Evolutionary conservation across 2,329 filamentous ascomycete species (phyloP).

Genomic region (Cercospora sp.): DNA sequence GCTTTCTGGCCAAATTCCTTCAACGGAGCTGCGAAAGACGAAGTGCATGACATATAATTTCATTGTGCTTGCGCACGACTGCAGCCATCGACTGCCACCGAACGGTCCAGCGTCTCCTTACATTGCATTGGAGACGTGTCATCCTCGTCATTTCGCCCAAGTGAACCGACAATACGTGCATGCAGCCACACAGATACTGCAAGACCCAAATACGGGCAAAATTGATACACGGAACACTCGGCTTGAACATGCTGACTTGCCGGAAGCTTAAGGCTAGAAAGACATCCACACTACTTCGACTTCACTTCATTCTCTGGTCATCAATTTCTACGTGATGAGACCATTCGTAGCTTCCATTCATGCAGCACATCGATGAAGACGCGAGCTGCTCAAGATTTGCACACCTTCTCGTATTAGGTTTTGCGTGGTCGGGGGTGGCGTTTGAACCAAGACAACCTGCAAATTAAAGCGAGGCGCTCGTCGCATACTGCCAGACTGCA

Average conservation of each 20-base stretch:
- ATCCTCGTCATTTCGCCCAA: background rate
- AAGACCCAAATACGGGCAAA: background rate
- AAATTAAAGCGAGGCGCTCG: background rate
- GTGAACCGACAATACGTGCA: background rate
- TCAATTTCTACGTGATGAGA: too few species aligned
- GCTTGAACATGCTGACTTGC: background rate
- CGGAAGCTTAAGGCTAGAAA: background rate
- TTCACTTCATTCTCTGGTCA: too few species aligned
- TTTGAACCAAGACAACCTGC: background rate
- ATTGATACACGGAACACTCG: background rate
- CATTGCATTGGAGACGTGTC: background rate
- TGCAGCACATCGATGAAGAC: background rate
- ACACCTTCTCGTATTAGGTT: background rate
- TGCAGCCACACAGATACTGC: background rate
- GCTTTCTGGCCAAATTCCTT: background rate
- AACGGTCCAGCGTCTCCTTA: background rate
- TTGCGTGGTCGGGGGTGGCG: background rate
- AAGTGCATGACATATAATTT: background rate
- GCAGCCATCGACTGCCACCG: background rate
- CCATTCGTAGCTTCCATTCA: too few species aligned
- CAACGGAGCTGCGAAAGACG: background rate
- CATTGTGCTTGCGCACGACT: background rate
- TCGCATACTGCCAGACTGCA: background rate
- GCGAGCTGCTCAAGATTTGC: background rate
- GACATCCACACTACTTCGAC: background rate